Evolutionary conservation across 163 green algal genomes (phyloP).

Genomic region (Trebouxia gelatinosa): DNA sequence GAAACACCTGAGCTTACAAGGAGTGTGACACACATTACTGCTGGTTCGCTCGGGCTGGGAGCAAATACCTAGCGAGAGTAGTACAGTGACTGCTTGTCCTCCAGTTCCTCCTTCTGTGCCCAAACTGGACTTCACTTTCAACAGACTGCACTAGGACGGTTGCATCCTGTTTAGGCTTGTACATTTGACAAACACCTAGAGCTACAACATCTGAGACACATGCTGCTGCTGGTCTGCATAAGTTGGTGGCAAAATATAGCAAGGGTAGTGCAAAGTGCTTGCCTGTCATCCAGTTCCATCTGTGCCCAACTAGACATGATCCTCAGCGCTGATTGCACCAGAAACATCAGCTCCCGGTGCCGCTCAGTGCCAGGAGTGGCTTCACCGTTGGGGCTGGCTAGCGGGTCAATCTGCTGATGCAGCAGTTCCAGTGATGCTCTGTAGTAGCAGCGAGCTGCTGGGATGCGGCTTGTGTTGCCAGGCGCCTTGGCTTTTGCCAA

Average conservation of each 20-base stretch:
- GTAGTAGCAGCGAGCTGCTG: constrained; percentile 22
- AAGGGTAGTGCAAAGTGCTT: too few relatives aligned
- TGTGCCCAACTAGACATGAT: constrained; percentile 3
- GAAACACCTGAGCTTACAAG: too few relatives aligned
- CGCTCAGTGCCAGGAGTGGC: not conserved
- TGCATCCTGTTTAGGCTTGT: too few relatives aligned
- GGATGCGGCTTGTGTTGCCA: not conserved
- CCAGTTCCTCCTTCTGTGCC: too few relatives aligned
- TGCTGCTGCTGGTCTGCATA: not conserved
- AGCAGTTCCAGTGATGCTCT: not conserved
- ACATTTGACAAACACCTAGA: too few relatives aligned
- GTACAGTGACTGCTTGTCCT: too few relatives aligned
- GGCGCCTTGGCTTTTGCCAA: not conserved
- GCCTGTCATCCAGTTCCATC: constrained; percentile 3
- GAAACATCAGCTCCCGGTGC: not conserved
- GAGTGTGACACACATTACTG: too few relatives aligned
- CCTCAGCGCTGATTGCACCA: not conserved
- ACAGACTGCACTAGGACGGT: too few relatives aligned
- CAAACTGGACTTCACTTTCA: too few relatives aligned
- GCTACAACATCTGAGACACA: not conserved
- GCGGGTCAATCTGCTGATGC: not conserved
- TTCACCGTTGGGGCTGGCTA: not conserved
- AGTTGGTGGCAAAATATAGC: too few relatives aligned
- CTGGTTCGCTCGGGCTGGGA: too few relatives aligned
- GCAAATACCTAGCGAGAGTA: too few relatives aligned